Evolutionary conservation across 352 stramenopile species (phyloP).

Genomic region (Halophytophthora polymorphica): DNA sequence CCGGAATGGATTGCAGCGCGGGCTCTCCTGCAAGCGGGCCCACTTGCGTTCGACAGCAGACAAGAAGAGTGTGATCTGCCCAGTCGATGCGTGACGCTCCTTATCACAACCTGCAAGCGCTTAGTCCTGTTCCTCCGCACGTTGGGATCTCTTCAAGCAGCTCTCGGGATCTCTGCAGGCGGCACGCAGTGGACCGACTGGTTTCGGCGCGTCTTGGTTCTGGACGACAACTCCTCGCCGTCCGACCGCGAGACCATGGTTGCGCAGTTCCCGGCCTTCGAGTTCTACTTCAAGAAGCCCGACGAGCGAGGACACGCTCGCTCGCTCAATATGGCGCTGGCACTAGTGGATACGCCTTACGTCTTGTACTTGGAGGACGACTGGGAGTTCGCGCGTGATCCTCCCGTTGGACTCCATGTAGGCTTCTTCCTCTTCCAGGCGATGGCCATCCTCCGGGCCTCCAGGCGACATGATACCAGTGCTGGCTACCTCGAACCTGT

Average conservation of each 20-base stretch:
- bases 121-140: slow-evolving; percentile 40
- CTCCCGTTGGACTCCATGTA: too few relatives aligned
- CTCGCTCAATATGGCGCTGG: slow-evolving; percentile 44
- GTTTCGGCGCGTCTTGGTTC: slow-evolving; percentile 46
- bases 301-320: slow-evolving; percentile 39
- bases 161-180: slow-evolving; percentile 5
- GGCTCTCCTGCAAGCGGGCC: neutral
- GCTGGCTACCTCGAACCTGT: slow-evolving; percentile 7
- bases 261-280: slow-evolving; percentile 24
- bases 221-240: slow-evolving; percentile 51
- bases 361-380: slow-evolving; percentile 70
- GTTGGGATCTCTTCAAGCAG: slow-evolving; percentile 22
- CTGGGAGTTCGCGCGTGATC: slow-evolving; percentile 27
- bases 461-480: slow-evolving; percentile 8
- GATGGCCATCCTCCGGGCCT: slow-evolving; percentile 15
- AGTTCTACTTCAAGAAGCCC: slow-evolving; percentile 33
- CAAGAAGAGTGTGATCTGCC: neutral
- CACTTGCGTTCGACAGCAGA: too few relatives aligned
- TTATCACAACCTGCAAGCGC: slow-evolving; percentile 64
- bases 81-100: slow-evolving; percentile 31
- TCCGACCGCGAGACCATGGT: slow-evolving; percentile 38
- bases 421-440: slow-evolving; percentile 16
- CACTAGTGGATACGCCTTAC: slow-evolving; percentile 29
- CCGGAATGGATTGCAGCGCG: slow-evolving; percentile 21
- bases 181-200: slow-evolving; percentile 6